phyloP scores from a whole-genome alignment of 139 green algal genomes.

The Chlorella sp. region DNA sequence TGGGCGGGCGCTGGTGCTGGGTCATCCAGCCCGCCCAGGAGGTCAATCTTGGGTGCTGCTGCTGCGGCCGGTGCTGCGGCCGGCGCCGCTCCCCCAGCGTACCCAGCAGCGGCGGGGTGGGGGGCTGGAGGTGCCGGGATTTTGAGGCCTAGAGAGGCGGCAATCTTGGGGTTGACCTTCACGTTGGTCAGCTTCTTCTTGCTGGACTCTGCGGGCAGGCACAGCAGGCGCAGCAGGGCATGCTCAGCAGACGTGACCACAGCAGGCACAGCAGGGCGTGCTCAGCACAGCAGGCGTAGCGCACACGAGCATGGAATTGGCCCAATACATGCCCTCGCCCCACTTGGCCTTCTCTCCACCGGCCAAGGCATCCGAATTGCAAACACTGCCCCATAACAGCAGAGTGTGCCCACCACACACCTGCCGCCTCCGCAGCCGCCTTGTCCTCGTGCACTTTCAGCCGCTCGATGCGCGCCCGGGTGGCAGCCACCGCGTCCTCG shows the following conservation, averaged over 20 bases:
- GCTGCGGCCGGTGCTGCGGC: background rate
- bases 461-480: slow-evolving; percentile 71
- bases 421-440: slow-evolving; percentile 12
- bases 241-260: background rate
- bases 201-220: background rate
- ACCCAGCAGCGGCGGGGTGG: background rate
- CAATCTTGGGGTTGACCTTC: slow-evolving; percentile 80
- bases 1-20: background rate
- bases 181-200: slow-evolving; percentile 82
- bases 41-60: slow-evolving; percentile 37
- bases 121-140: slow-evolving; percentile 11
- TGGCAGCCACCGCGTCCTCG: slow-evolving; percentile 73
- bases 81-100: background rate
- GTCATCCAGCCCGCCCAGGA: slow-evolving; percentile 59
- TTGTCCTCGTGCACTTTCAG: slow-evolving; percentile 58
- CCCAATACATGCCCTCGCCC: too few species aligned
- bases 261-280: background rate
- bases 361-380: too few species aligned
- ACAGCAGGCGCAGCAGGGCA: background rate
- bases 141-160: slow-evolving; percentile 67
- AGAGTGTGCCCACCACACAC: too few species aligned
- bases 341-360: too few species aligned
- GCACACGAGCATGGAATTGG: too few species aligned
- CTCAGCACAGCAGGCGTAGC: too few species aligned
- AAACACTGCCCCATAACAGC: too few species aligned